These are phyloP conservation scores for Crucibulum laeve DNA, from an alignment of 768 basidiomycete genomes.

Conservation along the genomic window DNA sequence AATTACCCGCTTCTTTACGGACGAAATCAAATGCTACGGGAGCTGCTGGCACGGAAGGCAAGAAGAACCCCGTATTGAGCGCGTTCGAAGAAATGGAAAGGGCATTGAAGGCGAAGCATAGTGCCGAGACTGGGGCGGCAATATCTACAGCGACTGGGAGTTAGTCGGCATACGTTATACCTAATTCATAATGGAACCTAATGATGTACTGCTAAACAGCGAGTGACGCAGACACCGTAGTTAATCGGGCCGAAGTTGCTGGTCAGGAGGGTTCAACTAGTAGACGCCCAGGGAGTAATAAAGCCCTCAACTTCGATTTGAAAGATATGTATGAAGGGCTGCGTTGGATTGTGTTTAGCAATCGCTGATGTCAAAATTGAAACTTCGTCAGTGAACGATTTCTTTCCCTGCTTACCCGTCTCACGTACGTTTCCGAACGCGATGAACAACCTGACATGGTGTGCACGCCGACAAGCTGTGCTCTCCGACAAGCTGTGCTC, in stretches of 20 bases:
- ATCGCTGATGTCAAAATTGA: too few relatives aligned
- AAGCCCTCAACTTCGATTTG: too few relatives aligned
- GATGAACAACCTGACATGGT: too few relatives aligned
- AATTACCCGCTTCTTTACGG: constrained; percentile 65
- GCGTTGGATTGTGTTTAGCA: constrained; percentile 47
- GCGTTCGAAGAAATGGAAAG: constrained; percentile 76
- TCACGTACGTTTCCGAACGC: too few relatives aligned
- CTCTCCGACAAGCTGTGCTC: too few relatives aligned
- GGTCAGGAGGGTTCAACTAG: constrained; percentile 3
- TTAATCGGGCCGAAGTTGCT: not conserved
- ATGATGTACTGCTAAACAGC: too few relatives aligned
- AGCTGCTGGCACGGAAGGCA: constrained; percentile 6
- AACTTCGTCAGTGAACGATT: too few relatives aligned
- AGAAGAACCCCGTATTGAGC: constrained; percentile 36
- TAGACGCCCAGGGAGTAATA: too few relatives aligned
- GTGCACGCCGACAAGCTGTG: too few relatives aligned
- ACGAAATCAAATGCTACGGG: constrained; percentile 11
- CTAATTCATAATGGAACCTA: not conserved
- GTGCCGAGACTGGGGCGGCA: constrained; percentile 1
- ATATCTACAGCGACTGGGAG: constrained; percentile 7
- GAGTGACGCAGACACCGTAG: too few relatives aligned
- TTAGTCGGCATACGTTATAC: constrained; percentile 6
- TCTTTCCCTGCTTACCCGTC: too few relatives aligned
- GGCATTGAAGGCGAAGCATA: constrained; percentile 40
- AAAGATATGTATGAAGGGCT: constrained; percentile 37